Evolutionary conservation across 163 green algal species (phyloP), one percentile per base, ranked within the genome.

Genomic region (Scenedesmus sp.): DNA sequence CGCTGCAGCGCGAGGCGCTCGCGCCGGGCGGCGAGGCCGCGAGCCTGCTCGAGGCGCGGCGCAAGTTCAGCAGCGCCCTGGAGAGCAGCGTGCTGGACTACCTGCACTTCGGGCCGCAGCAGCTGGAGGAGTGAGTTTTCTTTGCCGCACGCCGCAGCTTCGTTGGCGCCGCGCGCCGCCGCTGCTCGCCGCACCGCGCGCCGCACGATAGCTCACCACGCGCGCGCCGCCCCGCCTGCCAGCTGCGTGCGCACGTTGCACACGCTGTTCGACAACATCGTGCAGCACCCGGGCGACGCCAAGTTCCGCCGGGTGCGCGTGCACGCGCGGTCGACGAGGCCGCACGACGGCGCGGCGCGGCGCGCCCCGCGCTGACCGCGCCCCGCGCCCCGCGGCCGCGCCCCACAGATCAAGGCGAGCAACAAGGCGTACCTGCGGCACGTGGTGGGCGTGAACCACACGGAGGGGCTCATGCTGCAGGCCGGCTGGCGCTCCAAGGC

Each of bases 31-130:
- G n/a, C n/a, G n/a, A n/a, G n/a, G n/a, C n/a, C n/a, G n/a, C n/a
- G n/a, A n/a, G n/a, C n/a, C n/a, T 81, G 15, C 28, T 44, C 7
- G 31, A 75, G 15, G 74, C 63, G 22, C 57, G 63, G 51, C 51
- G 74, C 18, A 81, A 81, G 63, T 81, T 81, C 31, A 60, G 24
- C n/a, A 34, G 24, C 50, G 29, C 24, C 14, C 24, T 81, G 10
- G 74, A 81, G 10, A 48, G n/a, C n/a, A 22, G 62, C n/a, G 74
- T 81, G 15, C 51, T 81, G 26, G 74, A 81, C 54, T 81, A 81
- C 34, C 51, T 70, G 34, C 74, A 81, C 54, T 81, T 75, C 20
- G 33, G 44, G 13, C 60, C 73, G 6, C 33, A 24, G 7, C 60
- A 74, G 36, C 33, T 81, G 22, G 73, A 81, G 22, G 73, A 65